A percentile compares a stretch with the other conserved stretches of the same genome.
These are phyloP conservation scores for Citrus mangshanensis DNA, from an alignment of 345 rosid species.

Conservation along the genomic window DNA sequence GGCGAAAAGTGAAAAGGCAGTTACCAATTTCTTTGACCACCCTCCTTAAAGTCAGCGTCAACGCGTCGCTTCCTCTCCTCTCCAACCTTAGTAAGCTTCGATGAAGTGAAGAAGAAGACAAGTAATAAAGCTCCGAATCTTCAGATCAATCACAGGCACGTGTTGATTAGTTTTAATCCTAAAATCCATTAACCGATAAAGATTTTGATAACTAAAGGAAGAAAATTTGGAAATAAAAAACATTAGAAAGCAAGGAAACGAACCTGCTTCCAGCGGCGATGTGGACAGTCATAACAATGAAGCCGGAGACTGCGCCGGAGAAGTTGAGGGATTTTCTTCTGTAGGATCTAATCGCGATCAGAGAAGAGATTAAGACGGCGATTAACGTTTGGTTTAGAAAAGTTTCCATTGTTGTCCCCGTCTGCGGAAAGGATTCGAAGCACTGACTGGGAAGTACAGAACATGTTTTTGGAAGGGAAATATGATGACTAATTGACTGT, in stretches of 20 bases:
- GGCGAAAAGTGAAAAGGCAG: background rate
- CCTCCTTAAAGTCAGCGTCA: slow-evolving; percentile 84
- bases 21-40: slow-evolving; percentile 96
- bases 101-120: slow-evolving; percentile 75
- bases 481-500: background rate
- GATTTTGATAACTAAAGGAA: background rate
- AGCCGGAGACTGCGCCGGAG: slow-evolving; percentile 81
- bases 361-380: slow-evolving; percentile 47
- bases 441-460: background rate
- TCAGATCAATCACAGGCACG: background rate
- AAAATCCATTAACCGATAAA: background rate
- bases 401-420: slow-evolving; percentile 36
- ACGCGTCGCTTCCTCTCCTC: slow-evolving; percentile 74
- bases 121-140: slow-evolving; percentile 89
- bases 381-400: slow-evolving; percentile 37
- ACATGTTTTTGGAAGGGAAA: background rate
- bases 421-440: background rate
- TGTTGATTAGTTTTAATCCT: background rate
- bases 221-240: background rate
- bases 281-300: slow-evolving; percentile 71
- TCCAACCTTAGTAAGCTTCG: slow-evolving; percentile 89
- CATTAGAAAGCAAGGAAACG: background rate
- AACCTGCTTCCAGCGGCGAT: slow-evolving; percentile 71
- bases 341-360: slow-evolving; percentile 66
- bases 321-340: slow-evolving; percentile 71